Base-by-base conservation (phyloP, 2,329 filamentous ascomycete genomes). In the Calonectria pauciramosa region DNA sequence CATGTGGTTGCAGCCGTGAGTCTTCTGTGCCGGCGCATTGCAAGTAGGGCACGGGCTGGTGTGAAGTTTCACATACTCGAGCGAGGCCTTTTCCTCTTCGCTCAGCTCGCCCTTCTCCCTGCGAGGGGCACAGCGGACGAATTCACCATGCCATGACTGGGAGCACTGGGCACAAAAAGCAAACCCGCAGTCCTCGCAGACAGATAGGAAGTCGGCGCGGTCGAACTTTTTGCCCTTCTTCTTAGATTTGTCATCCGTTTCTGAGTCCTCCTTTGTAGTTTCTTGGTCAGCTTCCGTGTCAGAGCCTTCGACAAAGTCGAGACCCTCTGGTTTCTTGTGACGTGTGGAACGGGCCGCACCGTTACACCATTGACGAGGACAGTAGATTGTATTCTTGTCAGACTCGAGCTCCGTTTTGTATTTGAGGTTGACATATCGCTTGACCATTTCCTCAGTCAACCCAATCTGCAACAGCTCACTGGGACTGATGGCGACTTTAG, bases 1-100 rank as follows among this genome's bases (percentile, higher is more conserved):
- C 96, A 99, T 99, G 85, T 98, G 96, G 85, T 98, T 98, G 88
- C 97, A 99, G 49, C 97, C 97, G 82, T 95, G 93, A 1, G 94
- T 95, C 88, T 99, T 99, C 83, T 98, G 95, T 28, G 93, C 94
- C 0, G 95, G 95, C 1, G 94, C 93, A 36, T 89, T 92, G 86
- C 97, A 99, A 5, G 95, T 96, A 14, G 97, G 96, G 82, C 97
- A 99, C 1, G 94, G 93, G 14, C 95, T 95, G 0, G 96, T 97
- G 86, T 98, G 93, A 75, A 92, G 86, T 64, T 91, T 89, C 79
- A 99, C 89, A 83, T 98, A 99, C 72, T 97, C 94, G 76, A 97
- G 89, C 3, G 95, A 96, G 0, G 95, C 95, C 82, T 95, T 93
- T 79, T 98, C 96, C 83, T 98, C 96, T 75, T 91, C 94, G 2